phyloP scores from a whole-genome alignment of 202 grass and related monocot genomes.

The Saccharum hybrid region DNA sequence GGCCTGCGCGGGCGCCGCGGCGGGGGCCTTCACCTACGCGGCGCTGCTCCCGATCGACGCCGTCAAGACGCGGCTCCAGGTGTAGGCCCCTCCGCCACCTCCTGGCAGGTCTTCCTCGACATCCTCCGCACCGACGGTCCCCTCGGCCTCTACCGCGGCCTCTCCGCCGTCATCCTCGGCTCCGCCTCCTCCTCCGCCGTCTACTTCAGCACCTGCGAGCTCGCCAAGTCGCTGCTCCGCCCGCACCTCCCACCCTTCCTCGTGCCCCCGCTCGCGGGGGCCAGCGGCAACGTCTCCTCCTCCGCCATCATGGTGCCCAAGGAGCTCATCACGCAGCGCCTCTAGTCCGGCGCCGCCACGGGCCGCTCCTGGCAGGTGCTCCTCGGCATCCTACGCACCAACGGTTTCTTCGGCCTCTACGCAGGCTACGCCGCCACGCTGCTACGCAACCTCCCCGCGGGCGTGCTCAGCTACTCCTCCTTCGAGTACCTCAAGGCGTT shows the following conservation, averaged over 20 bases:
- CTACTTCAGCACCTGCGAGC: constrained; percentile 96
- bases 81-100: constrained; percentile 56
- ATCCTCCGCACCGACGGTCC: constrained; percentile 76
- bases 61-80: constrained; percentile 89
- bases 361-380: constrained; percentile 76
- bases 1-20: constrained; percentile 69
- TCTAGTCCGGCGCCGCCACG: constrained; percentile 73
- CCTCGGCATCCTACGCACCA: constrained; percentile 58
- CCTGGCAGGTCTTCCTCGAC: constrained; percentile 68
- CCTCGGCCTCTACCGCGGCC: constrained; percentile 76
- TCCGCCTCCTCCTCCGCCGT: too few species aligned
- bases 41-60: constrained; percentile 87
- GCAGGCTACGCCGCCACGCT: constrained; percentile 84
- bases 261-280: constrained; percentile 73
- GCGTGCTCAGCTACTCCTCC: constrained; percentile 89
- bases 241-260: constrained; percentile 59
- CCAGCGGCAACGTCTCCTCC: constrained; percentile 83
- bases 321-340: constrained; percentile 96
- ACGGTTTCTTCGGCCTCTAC: constrained; percentile 79
- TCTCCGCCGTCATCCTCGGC: constrained; percentile 79
- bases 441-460: constrained; percentile 72
- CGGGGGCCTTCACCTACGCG: constrained; percentile 89
- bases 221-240: constrained; percentile 80
- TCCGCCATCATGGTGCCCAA: constrained; percentile 96
- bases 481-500: constrained; percentile 98